Evolutionary conservation across 2,329 filamentous ascomycete species (phyloP).

Genomic region (Colletotrichum liaoningense): DNA sequence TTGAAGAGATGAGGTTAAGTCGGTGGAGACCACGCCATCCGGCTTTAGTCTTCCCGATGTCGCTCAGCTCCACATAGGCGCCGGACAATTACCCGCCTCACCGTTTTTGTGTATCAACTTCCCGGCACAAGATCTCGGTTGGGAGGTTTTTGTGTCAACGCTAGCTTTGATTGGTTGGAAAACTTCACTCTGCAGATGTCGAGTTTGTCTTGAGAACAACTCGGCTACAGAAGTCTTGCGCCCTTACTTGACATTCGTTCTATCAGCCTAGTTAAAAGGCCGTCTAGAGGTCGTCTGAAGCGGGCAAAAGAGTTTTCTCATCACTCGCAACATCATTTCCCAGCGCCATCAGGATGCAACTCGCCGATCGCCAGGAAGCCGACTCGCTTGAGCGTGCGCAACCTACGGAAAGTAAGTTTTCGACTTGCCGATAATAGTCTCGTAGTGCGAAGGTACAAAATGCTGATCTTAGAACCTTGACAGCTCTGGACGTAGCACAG

Average conservation of each 20-base stretch:
- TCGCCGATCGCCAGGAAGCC: neutral
- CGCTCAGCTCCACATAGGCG: neutral
- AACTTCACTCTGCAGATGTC: neutral
- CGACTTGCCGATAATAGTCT: neutral
- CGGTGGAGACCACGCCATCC: conserved; percentile 15
- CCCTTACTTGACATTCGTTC: neutral
- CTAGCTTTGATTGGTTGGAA: neutral
- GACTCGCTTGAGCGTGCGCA: neutral
- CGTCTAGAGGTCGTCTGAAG: neutral
- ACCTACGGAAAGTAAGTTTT: neutral
- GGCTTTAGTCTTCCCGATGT: neutral
- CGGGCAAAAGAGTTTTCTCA: neutral
- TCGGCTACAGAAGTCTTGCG: neutral
- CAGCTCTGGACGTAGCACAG: neutral
- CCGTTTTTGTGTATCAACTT: neutral
- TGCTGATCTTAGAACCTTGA: neutral
- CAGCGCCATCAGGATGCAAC: neutral
- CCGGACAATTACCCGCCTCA: neutral
- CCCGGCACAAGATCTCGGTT: neutral
- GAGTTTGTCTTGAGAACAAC: neutral
- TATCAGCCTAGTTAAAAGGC: neutral
- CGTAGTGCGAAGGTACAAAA: neutral
- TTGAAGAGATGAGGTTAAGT: neutral
- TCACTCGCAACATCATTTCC: neutral
- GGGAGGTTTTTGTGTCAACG: neutral